Conservation (phyloP, 73 alveolate genomes). For the Tetrahymena malaccensis region DNA sequence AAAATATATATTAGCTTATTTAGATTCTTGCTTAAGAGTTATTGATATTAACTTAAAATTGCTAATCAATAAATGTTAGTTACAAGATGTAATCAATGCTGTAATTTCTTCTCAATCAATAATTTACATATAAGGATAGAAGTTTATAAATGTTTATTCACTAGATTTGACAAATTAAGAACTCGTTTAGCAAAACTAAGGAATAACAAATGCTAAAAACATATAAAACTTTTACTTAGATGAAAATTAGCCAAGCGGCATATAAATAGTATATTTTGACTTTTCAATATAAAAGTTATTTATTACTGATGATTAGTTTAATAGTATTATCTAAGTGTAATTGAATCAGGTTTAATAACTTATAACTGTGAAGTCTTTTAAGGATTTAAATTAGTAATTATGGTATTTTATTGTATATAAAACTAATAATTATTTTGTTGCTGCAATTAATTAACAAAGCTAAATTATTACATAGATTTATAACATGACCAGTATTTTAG, state of each 20-base stretch:
- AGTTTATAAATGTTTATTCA: neutral
- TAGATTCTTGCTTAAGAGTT: neutral
- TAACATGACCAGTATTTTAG: neutral
- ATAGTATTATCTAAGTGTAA: neutral
- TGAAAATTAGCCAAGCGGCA: neutral
- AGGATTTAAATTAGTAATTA: neutral
- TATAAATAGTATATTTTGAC: neutral
- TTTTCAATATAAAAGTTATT: neutral
- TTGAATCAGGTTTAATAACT: neutral
- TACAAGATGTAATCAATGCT: neutral
- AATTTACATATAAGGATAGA: neutral
- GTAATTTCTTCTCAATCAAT: neutral
- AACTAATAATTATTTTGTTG: neutral
- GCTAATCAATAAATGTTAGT: neutral
- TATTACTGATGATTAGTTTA: neutral
- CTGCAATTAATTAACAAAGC: neutral
- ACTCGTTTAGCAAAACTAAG: neutral
- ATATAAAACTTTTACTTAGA: neutral
- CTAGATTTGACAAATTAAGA: neutral
- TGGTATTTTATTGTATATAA: neutral
- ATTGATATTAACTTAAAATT: neutral
- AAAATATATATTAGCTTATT: neutral
- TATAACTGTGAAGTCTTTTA: neutral
- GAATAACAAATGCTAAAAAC: neutral
- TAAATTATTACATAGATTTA: too few species aligned